Evolutionary conservation across 371 early-diverging fungal species (phyloP).

Genomic region (Mucor piriformis): DNA sequence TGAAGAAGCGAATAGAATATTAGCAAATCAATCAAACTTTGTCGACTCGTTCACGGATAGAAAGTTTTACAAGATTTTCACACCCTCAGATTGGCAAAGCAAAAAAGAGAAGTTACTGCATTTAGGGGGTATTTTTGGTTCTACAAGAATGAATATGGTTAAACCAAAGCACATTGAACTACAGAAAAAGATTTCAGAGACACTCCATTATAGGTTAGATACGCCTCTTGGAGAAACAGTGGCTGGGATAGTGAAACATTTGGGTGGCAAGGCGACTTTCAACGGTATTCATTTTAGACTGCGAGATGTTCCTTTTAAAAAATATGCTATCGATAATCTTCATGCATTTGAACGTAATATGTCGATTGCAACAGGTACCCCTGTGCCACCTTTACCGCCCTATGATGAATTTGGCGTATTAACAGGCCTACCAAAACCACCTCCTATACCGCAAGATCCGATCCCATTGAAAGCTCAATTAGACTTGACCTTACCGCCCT

Average conservation of each 20-base stretch:
- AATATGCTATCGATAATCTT: slow-evolving; percentile 35
- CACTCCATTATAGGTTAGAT: slow-evolving; percentile 37
- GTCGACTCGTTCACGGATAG: slow-evolving; percentile 46
- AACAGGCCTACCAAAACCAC: slow-evolving; percentile 18
- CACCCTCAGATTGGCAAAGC: slow-evolving; percentile 28
- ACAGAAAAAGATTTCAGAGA: slow-evolving; percentile 23
- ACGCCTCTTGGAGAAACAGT: slow-evolving; percentile 44
- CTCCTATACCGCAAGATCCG: slow-evolving; percentile 15
- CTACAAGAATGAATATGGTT: slow-evolving; percentile 51
- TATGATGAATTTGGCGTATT: slow-evolving; percentile 20
- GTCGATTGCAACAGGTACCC: slow-evolving; percentile 29
- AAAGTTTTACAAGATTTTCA: slow-evolving; percentile 39
- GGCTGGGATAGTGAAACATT: slow-evolving; percentile 44
- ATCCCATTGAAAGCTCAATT: slow-evolving; percentile 16
- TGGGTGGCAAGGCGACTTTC: slow-evolving; percentile 57
- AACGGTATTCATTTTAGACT: slow-evolving; percentile 56
- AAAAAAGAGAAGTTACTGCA: slow-evolving; percentile 47
- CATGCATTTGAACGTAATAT: slow-evolving; percentile 35
- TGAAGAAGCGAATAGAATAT: slow-evolving; percentile 26
- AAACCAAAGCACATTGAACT: slow-evolving; percentile 39
- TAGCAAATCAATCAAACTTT: slow-evolving; percentile 45
- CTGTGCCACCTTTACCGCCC: slow-evolving; percentile 24
- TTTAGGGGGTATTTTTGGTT: slow-evolving; percentile 65
- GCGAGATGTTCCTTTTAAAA: slow-evolving; percentile 57
- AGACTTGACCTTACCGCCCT: slow-evolving; percentile 19